Evolutionary conservation across 208 protist genomes (phyloP).

Genomic region (Crithidia expoeki): DNA sequence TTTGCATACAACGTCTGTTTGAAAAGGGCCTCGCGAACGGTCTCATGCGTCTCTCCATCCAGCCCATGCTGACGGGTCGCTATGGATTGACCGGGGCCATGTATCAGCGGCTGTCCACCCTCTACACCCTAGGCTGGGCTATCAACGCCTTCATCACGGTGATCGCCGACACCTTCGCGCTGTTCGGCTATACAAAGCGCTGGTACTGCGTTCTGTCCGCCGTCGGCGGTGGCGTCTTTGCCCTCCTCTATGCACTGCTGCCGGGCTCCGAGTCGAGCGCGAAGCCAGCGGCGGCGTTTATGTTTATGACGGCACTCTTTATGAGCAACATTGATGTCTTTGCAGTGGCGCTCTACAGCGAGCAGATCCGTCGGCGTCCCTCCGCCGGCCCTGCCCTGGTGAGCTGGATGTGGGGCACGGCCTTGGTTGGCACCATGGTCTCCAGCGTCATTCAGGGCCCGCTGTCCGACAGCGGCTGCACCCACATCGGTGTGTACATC

Average conservation of each 20-base stretch:
- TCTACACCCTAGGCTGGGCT: constrained; percentile 63
- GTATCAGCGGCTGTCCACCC: constrained; percentile 60
- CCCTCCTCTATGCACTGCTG: constrained; percentile 57
- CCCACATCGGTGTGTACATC: constrained; percentile 47
- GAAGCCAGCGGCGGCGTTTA: constrained; percentile 36
- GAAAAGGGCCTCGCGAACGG: constrained; percentile 62
- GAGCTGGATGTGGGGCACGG: constrained; percentile 69
- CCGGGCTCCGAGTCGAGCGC: constrained; percentile 38
- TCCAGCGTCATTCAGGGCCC: constrained; percentile 52
- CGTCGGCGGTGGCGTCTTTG: constrained; percentile 50
- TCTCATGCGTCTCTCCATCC: constrained; percentile 44
- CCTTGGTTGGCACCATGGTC: constrained; percentile 50
- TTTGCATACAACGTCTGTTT: constrained; percentile 58
- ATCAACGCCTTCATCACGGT: constrained; percentile 71
- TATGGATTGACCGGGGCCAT: constrained; percentile 40
- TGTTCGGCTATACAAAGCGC: constrained; percentile 77
- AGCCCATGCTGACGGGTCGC: constrained; percentile 56
- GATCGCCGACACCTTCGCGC: constrained; percentile 62
- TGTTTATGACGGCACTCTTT: constrained; percentile 55
- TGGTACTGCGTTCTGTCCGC: constrained; percentile 69
- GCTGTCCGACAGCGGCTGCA: constrained; percentile 42
- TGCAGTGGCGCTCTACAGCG: constrained; percentile 69
- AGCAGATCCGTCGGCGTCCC: constrained; percentile 48
- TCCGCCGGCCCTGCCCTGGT: constrained; percentile 48
- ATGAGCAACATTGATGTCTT: constrained; percentile 73